Percentiles rank a stretch among this genome's conserved stretches.
These are phyloP conservation scores for Phaffomyces antillensis DNA, from an alignment of 805 yeast species.

Conservation along the genomic window DNA sequence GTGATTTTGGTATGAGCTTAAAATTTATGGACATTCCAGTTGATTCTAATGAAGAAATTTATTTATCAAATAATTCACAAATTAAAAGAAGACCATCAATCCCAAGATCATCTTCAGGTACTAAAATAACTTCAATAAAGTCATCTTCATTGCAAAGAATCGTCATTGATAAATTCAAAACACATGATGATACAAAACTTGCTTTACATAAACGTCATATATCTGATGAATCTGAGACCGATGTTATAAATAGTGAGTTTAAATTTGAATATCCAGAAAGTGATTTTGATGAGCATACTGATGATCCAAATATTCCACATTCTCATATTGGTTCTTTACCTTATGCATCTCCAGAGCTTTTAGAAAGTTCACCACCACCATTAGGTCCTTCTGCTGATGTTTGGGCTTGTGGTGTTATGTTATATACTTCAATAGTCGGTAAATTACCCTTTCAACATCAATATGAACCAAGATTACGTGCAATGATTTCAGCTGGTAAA, in stretches of 20 bases:
- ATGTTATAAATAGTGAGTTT: constrained; percentile 11
- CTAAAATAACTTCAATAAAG: constrained; percentile 7
- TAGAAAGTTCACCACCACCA: constrained; percentile 54
- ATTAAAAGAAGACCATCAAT: constrained; percentile 24
- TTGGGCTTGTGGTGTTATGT: constrained; percentile 85
- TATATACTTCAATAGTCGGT: constrained; percentile 68
- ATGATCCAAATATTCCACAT: constrained; percentile 36
- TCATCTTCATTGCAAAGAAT: constrained; percentile 17
- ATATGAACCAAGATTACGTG: constrained; percentile 73
- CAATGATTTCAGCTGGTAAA: constrained; percentile 62
- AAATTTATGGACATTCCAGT: constrained; percentile 12
- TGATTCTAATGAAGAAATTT: constrained; percentile 13
- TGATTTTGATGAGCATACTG: constrained; percentile 1
- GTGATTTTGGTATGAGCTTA: constrained; percentile 87
- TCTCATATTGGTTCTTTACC: constrained; percentile 84
- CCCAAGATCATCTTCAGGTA: constrained; percentile 29
- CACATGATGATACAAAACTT: constrained; percentile 25
- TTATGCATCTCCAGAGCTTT: constrained; percentile 84
- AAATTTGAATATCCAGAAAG: constrained; percentile 12
- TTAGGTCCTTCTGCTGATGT: constrained; percentile 67
- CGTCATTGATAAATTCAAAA: constrained; percentile 20
- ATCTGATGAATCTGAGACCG: neutral
- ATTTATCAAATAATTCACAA: constrained; percentile 8
- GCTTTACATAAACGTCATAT: constrained; percentile 1
- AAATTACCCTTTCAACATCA: constrained; percentile 76